phyloP scores from a whole-genome alignment of 768 basidiomycete species.

The Rhizopogon vinicolor region DNA sequence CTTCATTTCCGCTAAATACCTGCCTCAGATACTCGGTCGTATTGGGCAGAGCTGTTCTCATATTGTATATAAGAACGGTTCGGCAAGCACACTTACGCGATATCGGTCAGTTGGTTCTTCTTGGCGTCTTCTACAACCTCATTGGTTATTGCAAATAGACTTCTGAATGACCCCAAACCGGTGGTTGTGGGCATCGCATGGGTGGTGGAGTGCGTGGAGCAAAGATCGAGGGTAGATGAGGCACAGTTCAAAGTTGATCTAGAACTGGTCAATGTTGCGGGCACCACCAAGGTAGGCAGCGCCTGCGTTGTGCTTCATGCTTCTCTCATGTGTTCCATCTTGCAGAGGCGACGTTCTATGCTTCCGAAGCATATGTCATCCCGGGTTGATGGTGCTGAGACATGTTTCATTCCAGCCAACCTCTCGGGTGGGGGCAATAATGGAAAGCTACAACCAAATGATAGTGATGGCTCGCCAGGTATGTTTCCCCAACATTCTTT shows the following conservation, averaged over 20 bases:
- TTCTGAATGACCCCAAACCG: constrained; percentile 66
- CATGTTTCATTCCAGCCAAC: neutral
- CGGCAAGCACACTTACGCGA: constrained; percentile 65
- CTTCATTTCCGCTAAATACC: neutral
- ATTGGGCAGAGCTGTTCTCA: constrained; percentile 76
- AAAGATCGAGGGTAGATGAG: constrained; percentile 60
- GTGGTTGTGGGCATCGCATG: constrained; percentile 79
- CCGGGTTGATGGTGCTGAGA: constrained; percentile 16
- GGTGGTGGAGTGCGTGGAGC: constrained; percentile 85
- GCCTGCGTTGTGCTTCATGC: neutral
- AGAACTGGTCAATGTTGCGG: constrained; percentile 50
- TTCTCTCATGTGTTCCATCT: neutral
- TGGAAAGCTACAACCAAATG: constrained; percentile 30
- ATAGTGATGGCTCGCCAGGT: constrained; percentile 16
- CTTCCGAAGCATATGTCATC: constrained; percentile 55
- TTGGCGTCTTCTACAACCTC: neutral
- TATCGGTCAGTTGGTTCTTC: constrained; percentile 48
- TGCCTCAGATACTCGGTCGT: constrained; percentile 50
- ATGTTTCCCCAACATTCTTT: constrained; percentile 6
- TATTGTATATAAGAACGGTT: constrained; percentile 81
- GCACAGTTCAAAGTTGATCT: constrained; percentile 61
- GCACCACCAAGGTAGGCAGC: constrained; percentile 53
- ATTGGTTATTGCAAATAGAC: constrained; percentile 27
- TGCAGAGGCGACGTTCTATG: constrained; percentile 70
- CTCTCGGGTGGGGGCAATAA: constrained; percentile 12